Percentiles rank a stretch among this genome's conserved stretches.
Conservation (phyloP, 257 asterid species). For the Gentiana macrophylla region DNA sequence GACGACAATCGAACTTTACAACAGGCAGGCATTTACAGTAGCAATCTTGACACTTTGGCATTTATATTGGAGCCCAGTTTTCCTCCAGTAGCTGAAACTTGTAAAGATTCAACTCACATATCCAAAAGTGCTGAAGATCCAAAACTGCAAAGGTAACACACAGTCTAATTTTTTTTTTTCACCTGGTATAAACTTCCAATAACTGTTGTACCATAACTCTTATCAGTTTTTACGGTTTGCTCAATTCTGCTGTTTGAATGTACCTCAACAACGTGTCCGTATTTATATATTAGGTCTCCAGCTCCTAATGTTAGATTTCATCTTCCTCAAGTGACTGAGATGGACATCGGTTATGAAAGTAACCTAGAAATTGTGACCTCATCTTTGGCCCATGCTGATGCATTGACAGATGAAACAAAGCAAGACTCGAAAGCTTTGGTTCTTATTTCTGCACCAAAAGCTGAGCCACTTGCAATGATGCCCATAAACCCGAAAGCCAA, state of each 20-base stretch:
- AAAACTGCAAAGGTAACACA: conserved; percentile 12
- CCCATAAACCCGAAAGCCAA: conserved; percentile 47
- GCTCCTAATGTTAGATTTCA: conserved; percentile 28
- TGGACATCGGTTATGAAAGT: conserved; percentile 22
- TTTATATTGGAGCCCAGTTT: conserved; percentile 69
- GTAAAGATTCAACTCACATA: conserved; percentile 6
- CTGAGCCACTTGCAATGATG: conserved; percentile 45
- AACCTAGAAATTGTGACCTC: conserved; percentile 22
- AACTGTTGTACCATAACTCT: too few relatives aligned
- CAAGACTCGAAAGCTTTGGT: conserved; percentile 60
- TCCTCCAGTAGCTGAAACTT: conserved; percentile 20
- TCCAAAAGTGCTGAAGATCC: conserved; percentile 8
- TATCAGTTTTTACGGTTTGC: too few relatives aligned
- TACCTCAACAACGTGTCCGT: background rate
- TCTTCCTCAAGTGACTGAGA: conserved; percentile 17
- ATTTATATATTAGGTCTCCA: conserved; percentile 38
- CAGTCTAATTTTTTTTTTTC: background rate
- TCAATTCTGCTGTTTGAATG: too few relatives aligned
- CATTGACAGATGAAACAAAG: conserved; percentile 22
- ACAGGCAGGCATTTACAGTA: conserved; percentile 76
- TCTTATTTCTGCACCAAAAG: conserved; percentile 21
- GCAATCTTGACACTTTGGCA: conserved; percentile 62
- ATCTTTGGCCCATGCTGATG: conserved; percentile 24
- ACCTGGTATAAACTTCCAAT: too few relatives aligned
- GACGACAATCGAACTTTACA: conserved; percentile 76